Evolutionary conservation across 331 rosid species (phyloP), one percentile per base, ranked within the genome.

Genomic region (Telfairia occidentalis): DNA sequence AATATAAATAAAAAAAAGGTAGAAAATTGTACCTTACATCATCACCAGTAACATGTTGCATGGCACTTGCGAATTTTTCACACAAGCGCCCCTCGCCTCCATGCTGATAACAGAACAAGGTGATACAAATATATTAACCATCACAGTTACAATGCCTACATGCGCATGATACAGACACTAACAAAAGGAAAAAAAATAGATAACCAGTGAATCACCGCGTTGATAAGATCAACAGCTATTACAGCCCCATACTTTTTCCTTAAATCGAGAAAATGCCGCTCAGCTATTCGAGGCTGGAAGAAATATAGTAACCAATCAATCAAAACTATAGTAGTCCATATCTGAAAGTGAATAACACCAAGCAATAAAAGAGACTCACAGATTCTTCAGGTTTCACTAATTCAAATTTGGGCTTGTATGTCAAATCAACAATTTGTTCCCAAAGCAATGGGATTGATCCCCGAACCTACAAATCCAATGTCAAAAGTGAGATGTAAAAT

Each of bases 181-280:
- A 57, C 61, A 28, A 50, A 43, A 75, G 24, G 45, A 9, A 16
- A 23, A 76, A 43, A 21, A 61, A 34, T 30, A 59, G 82, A 30
- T 73, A 54, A 66, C 7, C 81, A 66, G 66, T 77, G 37, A 77
- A 30, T 64, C 78, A 91, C 97, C 96, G 80, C 85, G 87, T 94
- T 94, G 78, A 94, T 80, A 86, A 94, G 97, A 90, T 94, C 96
- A 80, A 94, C 81, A 63, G 89, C 96, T 60, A 94, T 76, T 21
- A 94, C 98, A 78, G 90, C 87, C 67, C 98, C 97, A 76, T 94
- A 91, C 80, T 91, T 90, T 82, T 94, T 94, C 78, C 96, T 94
- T 81, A 94, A 84, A 84, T 94, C 98, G 77, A 94, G 81, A 80
- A 94, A 82, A 90, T 91, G 98, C 52, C 96, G 88, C 82, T 94